Conservation (phyloP, 2,329 filamentous ascomycete genomes). For the Chaetomiaceae sp. region DNA sequence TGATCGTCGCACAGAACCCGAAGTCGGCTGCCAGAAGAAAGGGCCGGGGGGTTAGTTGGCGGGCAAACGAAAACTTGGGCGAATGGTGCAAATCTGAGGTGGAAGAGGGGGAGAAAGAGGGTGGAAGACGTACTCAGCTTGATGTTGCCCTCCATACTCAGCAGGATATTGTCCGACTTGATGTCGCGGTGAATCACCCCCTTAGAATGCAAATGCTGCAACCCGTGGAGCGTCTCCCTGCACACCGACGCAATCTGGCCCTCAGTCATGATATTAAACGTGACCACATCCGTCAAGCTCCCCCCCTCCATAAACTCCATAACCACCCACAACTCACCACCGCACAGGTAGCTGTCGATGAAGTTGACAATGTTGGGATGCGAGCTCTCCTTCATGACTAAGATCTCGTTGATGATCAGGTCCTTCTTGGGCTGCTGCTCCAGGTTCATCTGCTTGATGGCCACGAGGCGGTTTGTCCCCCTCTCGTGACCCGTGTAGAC, state of each 20-base stretch:
- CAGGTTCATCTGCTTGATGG: slow-evolving; percentile 99
- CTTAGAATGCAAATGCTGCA: slow-evolving; percentile 95
- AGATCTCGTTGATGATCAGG: slow-evolving; percentile 96
- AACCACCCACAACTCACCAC: slow-evolving; percentile 92
- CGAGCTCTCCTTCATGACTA: slow-evolving; percentile 98
- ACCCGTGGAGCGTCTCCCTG: slow-evolving; percentile 80
- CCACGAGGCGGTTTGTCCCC: slow-evolving; percentile 78
- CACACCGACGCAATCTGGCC: slow-evolving; percentile 95
- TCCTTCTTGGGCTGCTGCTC: slow-evolving; percentile 99
- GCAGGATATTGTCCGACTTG: slow-evolving; percentile 95
- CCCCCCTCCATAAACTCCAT: slow-evolving; percentile 99
- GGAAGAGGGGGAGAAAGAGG: background rate
- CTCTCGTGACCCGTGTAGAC: slow-evolving; percentile 88
- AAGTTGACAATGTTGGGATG: slow-evolving; percentile 99
- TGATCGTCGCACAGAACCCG: slow-evolving; percentile 97
- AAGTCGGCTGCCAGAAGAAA: slow-evolving; percentile 66
- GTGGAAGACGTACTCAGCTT: slow-evolving; percentile 71
- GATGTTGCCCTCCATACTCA: slow-evolving; percentile 91
- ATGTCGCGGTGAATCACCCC: slow-evolving; percentile 98
- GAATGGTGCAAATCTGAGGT: no score
- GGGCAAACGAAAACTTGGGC: no score
- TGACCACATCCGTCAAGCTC: slow-evolving; percentile 95
- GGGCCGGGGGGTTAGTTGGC: slow-evolving; percentile 4
- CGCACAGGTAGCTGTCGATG: slow-evolving; percentile 89
- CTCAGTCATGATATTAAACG: slow-evolving; percentile 98